Evolutionary conservation across 306 rosid species (phyloP).

Genomic region (Arachis stenosperma): DNA sequence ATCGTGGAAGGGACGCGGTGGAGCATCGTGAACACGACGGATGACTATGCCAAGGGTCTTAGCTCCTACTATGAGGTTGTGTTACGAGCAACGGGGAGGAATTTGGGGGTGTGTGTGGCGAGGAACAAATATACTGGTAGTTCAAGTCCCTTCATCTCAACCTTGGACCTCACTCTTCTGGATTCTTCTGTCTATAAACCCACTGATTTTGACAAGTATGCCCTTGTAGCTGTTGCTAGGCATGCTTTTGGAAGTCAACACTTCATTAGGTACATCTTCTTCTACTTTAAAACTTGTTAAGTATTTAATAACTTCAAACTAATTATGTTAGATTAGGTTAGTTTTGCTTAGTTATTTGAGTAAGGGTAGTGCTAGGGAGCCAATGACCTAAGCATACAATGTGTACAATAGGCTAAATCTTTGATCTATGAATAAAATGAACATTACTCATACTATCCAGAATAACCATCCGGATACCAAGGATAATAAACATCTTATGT

Average conservation of each 20-base stretch:
- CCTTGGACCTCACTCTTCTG: slow-evolving; percentile 70
- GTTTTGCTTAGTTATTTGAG: no score
- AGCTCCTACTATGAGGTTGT: slow-evolving; percentile 75
- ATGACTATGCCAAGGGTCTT: slow-evolving; percentile 69
- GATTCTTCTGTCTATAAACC: slow-evolving; percentile 69
- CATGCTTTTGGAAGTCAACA: slow-evolving; percentile 55
- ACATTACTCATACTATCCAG: no score
- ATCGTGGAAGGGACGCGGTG: slow-evolving; percentile 81
- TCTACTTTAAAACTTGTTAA: neutral
- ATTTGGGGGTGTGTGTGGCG: slow-evolving; percentile 75
- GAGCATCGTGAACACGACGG: slow-evolving; percentile 73
- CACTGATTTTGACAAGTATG: slow-evolving; percentile 67
- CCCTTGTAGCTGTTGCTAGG: slow-evolving; percentile 69
- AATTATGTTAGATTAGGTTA: no score
- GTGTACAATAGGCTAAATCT: no score
- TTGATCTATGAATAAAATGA: no score
- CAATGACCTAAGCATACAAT: no score
- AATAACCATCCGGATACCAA: no score
- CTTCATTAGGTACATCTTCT: slow-evolving; percentile 54
- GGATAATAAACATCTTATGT: no score
- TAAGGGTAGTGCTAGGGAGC: no score
- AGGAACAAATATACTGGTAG: slow-evolving; percentile 56
- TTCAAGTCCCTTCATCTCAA: slow-evolving; percentile 81
- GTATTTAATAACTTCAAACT: no score
- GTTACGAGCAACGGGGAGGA: slow-evolving; percentile 52